Evolutionary conservation across 176 grass and related monocot species (phyloP).

Genomic region (Eragrostis curvula): DNA sequence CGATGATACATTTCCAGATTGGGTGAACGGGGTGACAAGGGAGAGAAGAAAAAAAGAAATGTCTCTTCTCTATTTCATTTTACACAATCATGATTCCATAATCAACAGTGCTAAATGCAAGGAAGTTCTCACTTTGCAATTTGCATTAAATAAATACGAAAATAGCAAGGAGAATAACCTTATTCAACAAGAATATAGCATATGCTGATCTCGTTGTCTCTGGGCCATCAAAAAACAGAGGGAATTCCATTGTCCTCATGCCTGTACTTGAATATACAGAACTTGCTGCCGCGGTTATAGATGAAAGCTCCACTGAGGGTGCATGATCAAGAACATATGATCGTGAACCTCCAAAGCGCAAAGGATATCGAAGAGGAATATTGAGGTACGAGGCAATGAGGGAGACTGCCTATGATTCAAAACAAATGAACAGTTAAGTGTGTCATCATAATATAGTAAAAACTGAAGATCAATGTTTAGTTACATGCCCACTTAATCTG

Average conservation of each 20-base stretch:
- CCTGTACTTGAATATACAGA: constrained; percentile 34
- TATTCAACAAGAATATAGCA: constrained; percentile 95
- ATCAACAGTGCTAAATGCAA: neutral
- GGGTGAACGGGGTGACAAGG: neutral
- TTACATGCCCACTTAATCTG: neutral
- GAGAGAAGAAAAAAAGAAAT: neutral
- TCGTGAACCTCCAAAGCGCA: constrained; percentile 77
- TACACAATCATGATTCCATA: constrained; percentile 1
- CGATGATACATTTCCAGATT: neutral
- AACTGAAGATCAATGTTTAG: neutral
- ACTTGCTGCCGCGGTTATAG: constrained; percentile 49
- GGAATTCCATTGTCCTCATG: constrained; percentile 71
- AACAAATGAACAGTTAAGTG: constrained; percentile 31
- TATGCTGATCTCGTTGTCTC: constrained; percentile 92
- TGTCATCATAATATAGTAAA: no score
- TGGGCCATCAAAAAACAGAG: constrained; percentile 86
- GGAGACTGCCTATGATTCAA: constrained; percentile 63
- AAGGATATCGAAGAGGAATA: constrained; percentile 86
- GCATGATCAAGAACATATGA: constrained; percentile 84
- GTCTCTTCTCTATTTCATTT: constrained; percentile 1
- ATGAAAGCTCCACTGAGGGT: constrained; percentile 64
- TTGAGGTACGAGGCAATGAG: constrained; percentile 81
- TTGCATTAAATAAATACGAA: neutral
- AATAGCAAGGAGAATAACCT: constrained; percentile 53
- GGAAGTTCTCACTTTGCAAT: neutral